Evolutionary conservation across 176 grass and related monocot species (phyloP), one percentile per base, ranked within the genome.

Genomic region (Aegilops speltoides): DNA sequence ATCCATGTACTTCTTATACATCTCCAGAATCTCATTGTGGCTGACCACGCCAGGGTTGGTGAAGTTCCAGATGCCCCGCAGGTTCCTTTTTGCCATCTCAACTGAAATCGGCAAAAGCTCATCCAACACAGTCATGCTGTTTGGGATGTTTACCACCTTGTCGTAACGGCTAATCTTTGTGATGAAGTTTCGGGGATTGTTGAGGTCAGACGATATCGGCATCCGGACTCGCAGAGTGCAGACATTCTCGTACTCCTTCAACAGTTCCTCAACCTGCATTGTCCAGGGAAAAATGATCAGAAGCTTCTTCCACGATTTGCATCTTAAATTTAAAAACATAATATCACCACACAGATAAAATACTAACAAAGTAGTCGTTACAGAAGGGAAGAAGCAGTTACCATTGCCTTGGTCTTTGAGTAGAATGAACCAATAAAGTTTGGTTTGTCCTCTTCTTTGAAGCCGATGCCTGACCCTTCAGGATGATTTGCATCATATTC

Each of bases 331-430:
- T 68, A 40, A 19, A 15, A 79, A 82, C 5, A 56, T 36, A 45
- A 31, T 14, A 81, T 41, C 56, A 60, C 32, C 68, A 32, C 7
- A 76, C 37, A 70, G 62, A 76, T 17, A n/a, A 81, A 64, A 19
- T 54, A 54, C 50, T 22, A 73, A 61, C 5, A 34, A 52, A 79
- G 11, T 32, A 76, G 43, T 12, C 14, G 37, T 63, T 38, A 31
- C 11, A 79, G 48, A 76, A 12, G 62, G 61, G 43, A 64, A 61
- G 22, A 19, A 85, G 87, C 45, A 80, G 29, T 90, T 90, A 90
- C 89, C 91, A 94, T 96, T 73, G 91, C 94, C 70, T 96, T 94
- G 25, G 94, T 94, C 85, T 96, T 96, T 0, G 94, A 94, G 69
- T 94, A 96, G 85, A 94, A 94, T 59, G 89, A 93, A 76, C 91